Conservation (phyloP, 768 basidiomycete species). For the Gymnopilus dilepis region DNA sequence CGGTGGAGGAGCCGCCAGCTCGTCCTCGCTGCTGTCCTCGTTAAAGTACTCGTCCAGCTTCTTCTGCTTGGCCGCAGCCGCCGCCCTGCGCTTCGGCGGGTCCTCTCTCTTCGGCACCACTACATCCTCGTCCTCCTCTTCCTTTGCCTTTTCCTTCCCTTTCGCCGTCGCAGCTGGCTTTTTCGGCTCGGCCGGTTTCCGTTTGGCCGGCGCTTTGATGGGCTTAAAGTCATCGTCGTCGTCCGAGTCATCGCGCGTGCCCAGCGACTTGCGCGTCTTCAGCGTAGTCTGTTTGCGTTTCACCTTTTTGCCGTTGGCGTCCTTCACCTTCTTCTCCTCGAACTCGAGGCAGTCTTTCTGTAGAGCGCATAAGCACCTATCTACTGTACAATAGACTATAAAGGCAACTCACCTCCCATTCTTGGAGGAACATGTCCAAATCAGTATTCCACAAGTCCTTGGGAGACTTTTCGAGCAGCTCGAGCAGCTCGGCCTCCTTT, state of each 20-base stretch:
- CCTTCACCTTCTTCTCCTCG: slow-evolving; percentile 44
- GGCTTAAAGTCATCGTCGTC: slow-evolving; percentile 55
- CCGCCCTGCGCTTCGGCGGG: slow-evolving; percentile 30
- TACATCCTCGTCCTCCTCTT: neutral
- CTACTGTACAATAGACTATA: neutral
- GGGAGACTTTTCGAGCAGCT: slow-evolving; percentile 77
- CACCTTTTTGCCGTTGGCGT: slow-evolving; percentile 53
- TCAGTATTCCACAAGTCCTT: slow-evolving; percentile 90
- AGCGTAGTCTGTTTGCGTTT: slow-evolving; percentile 52
- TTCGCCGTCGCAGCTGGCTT: slow-evolving; percentile 16
- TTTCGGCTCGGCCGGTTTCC: slow-evolving; percentile 38
- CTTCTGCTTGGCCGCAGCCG: slow-evolving; percentile 27
- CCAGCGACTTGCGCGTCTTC: slow-evolving; percentile 56
- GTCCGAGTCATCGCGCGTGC: slow-evolving; percentile 38
- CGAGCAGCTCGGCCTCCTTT: slow-evolving; percentile 83
- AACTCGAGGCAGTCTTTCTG: slow-evolving; percentile 53
- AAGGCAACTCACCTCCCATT: slow-evolving; percentile 76
- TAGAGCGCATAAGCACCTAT: slow-evolving; percentile 11
- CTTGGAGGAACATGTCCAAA: slow-evolving; percentile 78
- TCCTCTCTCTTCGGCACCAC: slow-evolving; percentile 17
- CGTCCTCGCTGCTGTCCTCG: slow-evolving; percentile 6
- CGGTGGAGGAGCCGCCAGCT: neutral
- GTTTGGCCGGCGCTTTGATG: slow-evolving; percentile 49
- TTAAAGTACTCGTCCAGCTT: slow-evolving; percentile 19
- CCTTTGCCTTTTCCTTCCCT: slow-evolving; percentile 27